Base-by-base conservation (phyloP, 2,329 filamentous ascomycete species). In the Fusarium vanettenii region DNA sequence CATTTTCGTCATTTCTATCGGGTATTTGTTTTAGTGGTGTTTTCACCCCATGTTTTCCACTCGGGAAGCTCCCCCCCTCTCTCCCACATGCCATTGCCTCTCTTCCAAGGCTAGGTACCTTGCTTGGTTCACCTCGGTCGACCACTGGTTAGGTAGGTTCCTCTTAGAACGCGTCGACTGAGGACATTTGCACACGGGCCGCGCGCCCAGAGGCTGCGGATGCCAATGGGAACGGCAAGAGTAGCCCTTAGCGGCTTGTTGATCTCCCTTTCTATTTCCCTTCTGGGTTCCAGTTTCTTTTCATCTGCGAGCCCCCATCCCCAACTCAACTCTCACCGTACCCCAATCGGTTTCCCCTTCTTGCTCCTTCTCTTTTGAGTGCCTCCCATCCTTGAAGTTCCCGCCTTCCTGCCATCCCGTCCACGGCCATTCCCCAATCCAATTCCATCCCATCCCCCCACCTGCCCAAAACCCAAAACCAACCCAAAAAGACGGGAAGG, bases 171-270 rank as follows among this genome's bases (percentile, higher is more conserved):
- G 48, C 52, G 64, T 62, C 60, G 57, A 66, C 43, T 57, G 64
- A 45, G 60, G 52, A 63, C 39, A 63, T 52, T 66, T 57, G 61
- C 43, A 74, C 64, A 73, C 57, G 69, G 72, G 63, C 63, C 72
- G 56, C 52, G 45, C 56, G 50, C 69, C 60, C 62, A 61, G 64
- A 73, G 61, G 57, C 64, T 67, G 35, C 62, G 61, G 65, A 77
- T 76, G 52, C 67, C 62, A 74, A 73, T 77, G 66, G 69, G 61
- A 65, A 63, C 60, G 61, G 68, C 67, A 71, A 73, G 64, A 74
- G 56, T 61, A 75, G 59, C 59, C 69, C 67, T 76, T 78, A 77
- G 77, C 70, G 77, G 68, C 74, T 69, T 56, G 66, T 73, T 63
- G 74, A 75, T 77, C 73, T 79, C 71, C 68, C 62, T 72, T 61